A percentile compares a stretch with the other conserved stretches of the same genome.
Evolutionary conservation across 2,329 filamentous ascomycete species (phyloP).

Genomic region (Fonsecaea pedrosoi): DNA sequence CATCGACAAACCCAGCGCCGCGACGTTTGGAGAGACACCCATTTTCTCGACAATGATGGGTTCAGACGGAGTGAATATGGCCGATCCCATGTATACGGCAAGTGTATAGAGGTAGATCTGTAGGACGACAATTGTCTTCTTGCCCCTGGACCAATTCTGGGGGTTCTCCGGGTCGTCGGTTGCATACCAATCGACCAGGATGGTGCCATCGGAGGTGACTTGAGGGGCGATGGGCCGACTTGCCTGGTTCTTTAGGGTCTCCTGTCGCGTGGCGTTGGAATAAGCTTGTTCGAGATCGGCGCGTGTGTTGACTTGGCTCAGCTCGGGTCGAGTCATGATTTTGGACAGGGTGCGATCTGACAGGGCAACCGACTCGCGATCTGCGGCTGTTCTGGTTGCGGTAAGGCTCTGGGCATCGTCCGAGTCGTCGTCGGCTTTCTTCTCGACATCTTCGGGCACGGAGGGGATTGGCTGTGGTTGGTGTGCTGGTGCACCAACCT

Average conservation of each 20-base stretch:
- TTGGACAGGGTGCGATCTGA: constrained; percentile 33
- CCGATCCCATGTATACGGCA: constrained; percentile 40
- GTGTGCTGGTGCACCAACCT: background rate
- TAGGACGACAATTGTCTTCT: constrained; percentile 38
- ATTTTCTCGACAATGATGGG: constrained; percentile 36
- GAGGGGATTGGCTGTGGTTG: constrained; percentile 7
- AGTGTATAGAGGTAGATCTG: constrained; percentile 42
- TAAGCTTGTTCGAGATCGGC: constrained; percentile 36
- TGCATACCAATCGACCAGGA: constrained; percentile 40
- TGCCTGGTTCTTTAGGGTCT: constrained; percentile 33
- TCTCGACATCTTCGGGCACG: constrained; percentile 27
- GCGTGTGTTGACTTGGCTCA: constrained; percentile 29
- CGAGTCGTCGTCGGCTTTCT: constrained; percentile 25
- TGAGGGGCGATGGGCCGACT: constrained; percentile 33
- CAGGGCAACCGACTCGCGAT: constrained; percentile 28
- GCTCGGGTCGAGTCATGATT: constrained; percentile 34
- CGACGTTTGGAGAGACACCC: constrained; percentile 32
- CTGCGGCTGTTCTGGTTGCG: constrained; percentile 29
- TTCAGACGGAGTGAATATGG: constrained; percentile 39
- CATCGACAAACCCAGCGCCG: constrained; percentile 37
- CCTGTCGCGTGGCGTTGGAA: constrained; percentile 35
- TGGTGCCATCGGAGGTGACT: constrained; percentile 34
- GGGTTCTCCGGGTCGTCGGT: constrained; percentile 42
- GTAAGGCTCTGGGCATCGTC: constrained; percentile 25
- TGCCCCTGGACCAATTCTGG: constrained; percentile 40